Conservation (phyloP, 192 early-diverging fungal genomes). For the Coemansia aciculifera region DNA sequence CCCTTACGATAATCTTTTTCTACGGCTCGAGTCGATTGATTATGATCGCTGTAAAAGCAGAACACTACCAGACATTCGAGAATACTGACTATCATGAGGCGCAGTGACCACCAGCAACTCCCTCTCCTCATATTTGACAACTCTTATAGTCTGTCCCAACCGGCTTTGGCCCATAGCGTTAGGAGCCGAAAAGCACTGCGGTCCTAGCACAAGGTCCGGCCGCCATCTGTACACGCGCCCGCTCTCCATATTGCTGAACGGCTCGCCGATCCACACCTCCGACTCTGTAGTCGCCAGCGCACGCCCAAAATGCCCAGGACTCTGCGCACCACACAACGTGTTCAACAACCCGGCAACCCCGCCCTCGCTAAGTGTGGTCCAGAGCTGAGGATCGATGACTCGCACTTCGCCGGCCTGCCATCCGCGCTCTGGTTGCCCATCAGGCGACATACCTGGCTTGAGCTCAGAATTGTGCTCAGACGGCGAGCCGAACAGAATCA, state of each 20-base stretch:
- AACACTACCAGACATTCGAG: slow-evolving; percentile 39
- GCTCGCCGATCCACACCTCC: slow-evolving; percentile 56
- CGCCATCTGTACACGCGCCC: slow-evolving; percentile 45
- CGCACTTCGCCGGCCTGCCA: slow-evolving; percentile 57
- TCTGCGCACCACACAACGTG: slow-evolving; percentile 41
- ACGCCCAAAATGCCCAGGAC: slow-evolving; percentile 53
- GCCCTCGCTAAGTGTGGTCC: neutral
- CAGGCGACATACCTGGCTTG: neutral
- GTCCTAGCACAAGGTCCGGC: neutral
- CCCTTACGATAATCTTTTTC: slow-evolving; percentile 1
- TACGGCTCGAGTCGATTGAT: slow-evolving; percentile 1
- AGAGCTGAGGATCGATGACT: slow-evolving; percentile 36
- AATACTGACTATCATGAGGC: slow-evolving; percentile 50
- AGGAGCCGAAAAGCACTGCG: slow-evolving; percentile 26
- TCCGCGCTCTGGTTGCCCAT: slow-evolving; percentile 27
- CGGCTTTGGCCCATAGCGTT: slow-evolving; percentile 23
- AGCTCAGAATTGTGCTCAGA: slow-evolving; percentile 36
- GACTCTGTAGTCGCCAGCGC: slow-evolving; percentile 26
- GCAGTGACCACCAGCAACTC: slow-evolving; percentile 31
- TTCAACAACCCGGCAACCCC: slow-evolving; percentile 26
- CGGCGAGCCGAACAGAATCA: slow-evolving; percentile 48
- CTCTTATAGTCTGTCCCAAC: slow-evolving; percentile 30
- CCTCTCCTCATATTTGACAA: neutral
- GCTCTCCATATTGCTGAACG: slow-evolving; percentile 39
- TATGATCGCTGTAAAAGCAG: slow-evolving; percentile 14